Percentiles rank a stretch among this genome's conserved stretches.
Evolutionary conservation across 2,329 filamentous ascomycete species (phyloP).

Genomic region (Fusarium tricinctum): DNA sequence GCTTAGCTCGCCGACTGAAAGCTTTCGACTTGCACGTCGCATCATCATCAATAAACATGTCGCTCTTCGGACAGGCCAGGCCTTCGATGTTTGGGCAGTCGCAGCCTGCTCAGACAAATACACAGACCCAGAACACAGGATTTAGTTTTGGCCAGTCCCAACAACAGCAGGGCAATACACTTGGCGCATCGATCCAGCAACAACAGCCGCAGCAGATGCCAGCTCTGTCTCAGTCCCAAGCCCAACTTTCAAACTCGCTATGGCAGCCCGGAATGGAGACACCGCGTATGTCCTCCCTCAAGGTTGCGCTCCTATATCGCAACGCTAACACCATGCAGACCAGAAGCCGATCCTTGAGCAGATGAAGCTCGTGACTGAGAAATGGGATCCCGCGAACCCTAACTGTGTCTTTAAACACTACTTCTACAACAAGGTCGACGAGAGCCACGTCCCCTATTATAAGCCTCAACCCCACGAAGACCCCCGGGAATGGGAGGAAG

Average conservation of each 20-base stretch:
- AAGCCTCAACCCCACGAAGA: slow-evolving; percentile 78
- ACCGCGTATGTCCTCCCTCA: slow-evolving; percentile 58
- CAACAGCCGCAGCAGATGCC: slow-evolving; percentile 61
- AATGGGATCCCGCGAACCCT: slow-evolving; percentile 79
- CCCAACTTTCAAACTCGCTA: slow-evolving; percentile 63
- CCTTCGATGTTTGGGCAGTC: slow-evolving; percentile 57
- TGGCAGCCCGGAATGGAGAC: slow-evolving; percentile 68
- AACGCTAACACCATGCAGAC: slow-evolving; percentile 50
- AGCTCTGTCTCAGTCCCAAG: slow-evolving; percentile 60
- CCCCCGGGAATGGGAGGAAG: slow-evolving; percentile 85
- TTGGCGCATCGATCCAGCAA: slow-evolving; percentile 54
- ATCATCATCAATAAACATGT: slow-evolving; percentile 51
- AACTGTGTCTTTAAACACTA: slow-evolving; percentile 85
- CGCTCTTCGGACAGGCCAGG: slow-evolving; percentile 60
- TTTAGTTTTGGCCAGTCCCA: slow-evolving; percentile 45
- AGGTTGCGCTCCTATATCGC: background rate
- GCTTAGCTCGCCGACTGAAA: slow-evolving; percentile 34
- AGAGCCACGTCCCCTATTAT: slow-evolving; percentile 81
- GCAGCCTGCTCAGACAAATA: slow-evolving; percentile 53
- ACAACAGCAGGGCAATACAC: slow-evolving; percentile 55
- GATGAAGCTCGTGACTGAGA: slow-evolving; percentile 76
- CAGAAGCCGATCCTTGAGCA: slow-evolving; percentile 83
- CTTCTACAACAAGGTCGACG: slow-evolving; percentile 88
- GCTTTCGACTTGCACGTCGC: slow-evolving; percentile 29
- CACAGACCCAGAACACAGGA: slow-evolving; percentile 45